phyloP scores from a whole-genome alignment of 768 basidiomycete species.

The Holtermannia corniformis region DNA sequence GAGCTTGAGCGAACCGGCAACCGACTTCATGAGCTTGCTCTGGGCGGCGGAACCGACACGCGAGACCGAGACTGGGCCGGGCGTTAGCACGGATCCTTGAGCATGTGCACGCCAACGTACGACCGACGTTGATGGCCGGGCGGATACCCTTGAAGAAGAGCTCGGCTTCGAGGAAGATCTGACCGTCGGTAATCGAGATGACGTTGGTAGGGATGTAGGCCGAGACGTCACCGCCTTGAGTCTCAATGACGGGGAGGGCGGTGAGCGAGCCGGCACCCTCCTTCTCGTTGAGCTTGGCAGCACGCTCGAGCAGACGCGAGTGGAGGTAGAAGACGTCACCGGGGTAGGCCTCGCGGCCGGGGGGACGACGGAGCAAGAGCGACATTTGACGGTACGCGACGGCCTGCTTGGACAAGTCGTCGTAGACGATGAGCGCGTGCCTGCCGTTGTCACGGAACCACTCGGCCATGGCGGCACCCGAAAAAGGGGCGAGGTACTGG shows the following conservation, averaged over 20 bases:
- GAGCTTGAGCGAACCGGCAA: constrained; percentile 97
- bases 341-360: constrained; percentile 99
- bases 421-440: constrained; percentile 98
- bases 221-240: constrained; percentile 99
- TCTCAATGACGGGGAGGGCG: constrained; percentile 98
- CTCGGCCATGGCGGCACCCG: constrained; percentile 99
- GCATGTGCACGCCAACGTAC: background rate
- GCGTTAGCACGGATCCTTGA: background rate
- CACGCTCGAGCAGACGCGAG: constrained; percentile 99
- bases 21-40: constrained; percentile 99
- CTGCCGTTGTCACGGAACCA: constrained; percentile 99
- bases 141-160: constrained; percentile 99
- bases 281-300: constrained; percentile 99
- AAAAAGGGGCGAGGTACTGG: constrained; percentile 99
- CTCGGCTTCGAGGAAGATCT: constrained; percentile 99
- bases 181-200: constrained; percentile 97
- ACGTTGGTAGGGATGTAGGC: constrained; percentile 93
- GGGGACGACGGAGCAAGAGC: constrained; percentile 96
- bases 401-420: constrained; percentile 99
- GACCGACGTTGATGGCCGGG: constrained; percentile 99
- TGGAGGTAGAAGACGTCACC: constrained; percentile 97
- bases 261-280: constrained; percentile 98
- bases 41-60: constrained; percentile 99
- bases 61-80: constrained; percentile 70
- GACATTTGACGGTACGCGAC: constrained; percentile 99